Evolutionary conservation across 2,329 filamentous ascomycete species (phyloP), one percentile per base, ranked within the genome.

Genomic region (Coniochaeta sp.): DNA sequence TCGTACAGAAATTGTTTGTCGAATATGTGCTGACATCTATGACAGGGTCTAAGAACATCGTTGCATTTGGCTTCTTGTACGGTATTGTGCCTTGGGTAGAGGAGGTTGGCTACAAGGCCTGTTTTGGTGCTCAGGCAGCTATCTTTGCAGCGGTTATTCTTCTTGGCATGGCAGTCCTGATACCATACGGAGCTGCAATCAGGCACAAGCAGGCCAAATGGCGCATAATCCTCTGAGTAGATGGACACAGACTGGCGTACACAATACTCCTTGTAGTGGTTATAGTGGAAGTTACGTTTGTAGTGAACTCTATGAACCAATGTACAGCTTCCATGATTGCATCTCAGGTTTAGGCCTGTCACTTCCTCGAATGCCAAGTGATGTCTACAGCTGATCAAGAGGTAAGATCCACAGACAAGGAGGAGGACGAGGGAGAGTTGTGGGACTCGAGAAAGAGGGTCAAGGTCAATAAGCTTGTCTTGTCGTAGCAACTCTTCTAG

Each of bases 31-130:
- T 28, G 12, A 44, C 6, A 28, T 19, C 26, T 14, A 19, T 16
- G 26, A 11, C 34, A 71, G 72, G 72, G 1, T 64, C 73, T n/a
- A 77, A 76, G 67, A 79, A 80, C 61, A 72, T 80, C 31, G 75
- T 79, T 7, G 76, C 77, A 5, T 81, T 80, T 62, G 76, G 76
- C 2, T 78, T 80, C 62, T 63, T 78, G 17, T 77, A 78, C 55
- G 77, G 73, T 1, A 71, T 79, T 24, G 67, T 77, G 3, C 75
- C 75, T 1, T 79, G 77, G 77, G 68, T 70, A 1, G 59, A 65
- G 38, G 38, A 65, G 52, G 67, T 66, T 1, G 68, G 69, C 4
- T 72, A 70, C 43, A 61, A 67, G 16, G 63, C 64, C 54, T 70
- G 69, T 55, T 71, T 70, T 34, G 70, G 68, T 9, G 62, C 64